These are phyloP conservation scores for Onygenales sp. DNA, from an alignment of 2,329 filamentous ascomycete genomes.

Conservation along the genomic window DNA sequence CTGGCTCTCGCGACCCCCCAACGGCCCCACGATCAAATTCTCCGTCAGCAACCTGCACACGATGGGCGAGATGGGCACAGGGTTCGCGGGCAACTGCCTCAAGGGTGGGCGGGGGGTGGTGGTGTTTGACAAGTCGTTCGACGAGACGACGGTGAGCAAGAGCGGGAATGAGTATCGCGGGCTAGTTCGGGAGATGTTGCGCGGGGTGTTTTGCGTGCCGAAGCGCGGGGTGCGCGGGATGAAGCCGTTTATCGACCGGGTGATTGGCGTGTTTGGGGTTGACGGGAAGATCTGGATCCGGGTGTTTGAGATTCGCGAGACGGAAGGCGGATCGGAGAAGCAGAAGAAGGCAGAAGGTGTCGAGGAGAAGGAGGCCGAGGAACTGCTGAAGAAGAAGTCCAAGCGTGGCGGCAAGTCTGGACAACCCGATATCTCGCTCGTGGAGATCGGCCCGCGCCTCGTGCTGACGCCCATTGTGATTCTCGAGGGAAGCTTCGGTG, in stretches of 20 bases:
- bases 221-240: constrained; percentile 70
- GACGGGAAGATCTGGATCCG: constrained; percentile 95
- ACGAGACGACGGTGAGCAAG: constrained; percentile 65
- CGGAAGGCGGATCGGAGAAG: constrained; percentile 48
- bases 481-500: constrained; percentile 87
- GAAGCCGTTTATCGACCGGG: constrained; percentile 93
- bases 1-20: constrained; percentile 86
- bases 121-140: constrained; percentile 83
- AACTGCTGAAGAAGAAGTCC: constrained; percentile 30
- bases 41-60: constrained; percentile 62
- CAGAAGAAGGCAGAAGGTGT: constrained; percentile 27
- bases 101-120: constrained; percentile 87
- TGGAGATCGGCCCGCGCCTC: constrained; percentile 90
- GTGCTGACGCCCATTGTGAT: constrained; percentile 92
- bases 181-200: constrained; percentile 72
- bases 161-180: constrained; percentile 35
- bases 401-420: constrained; percentile 33
- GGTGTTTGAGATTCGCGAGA: constrained; percentile 86
- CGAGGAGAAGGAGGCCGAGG: constrained; percentile 36
- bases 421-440: constrained; percentile 68
- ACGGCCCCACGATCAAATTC: constrained; percentile 60
- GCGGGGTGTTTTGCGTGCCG: constrained; percentile 86
- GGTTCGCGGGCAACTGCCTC: constrained; percentile 88
- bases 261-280: constrained; percentile 83
- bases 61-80: constrained; percentile 78